These are phyloP conservation scores for Phytophthora pinifolia DNA, from an alignment of 352 stramenopile species.

Conservation along the genomic window DNA sequence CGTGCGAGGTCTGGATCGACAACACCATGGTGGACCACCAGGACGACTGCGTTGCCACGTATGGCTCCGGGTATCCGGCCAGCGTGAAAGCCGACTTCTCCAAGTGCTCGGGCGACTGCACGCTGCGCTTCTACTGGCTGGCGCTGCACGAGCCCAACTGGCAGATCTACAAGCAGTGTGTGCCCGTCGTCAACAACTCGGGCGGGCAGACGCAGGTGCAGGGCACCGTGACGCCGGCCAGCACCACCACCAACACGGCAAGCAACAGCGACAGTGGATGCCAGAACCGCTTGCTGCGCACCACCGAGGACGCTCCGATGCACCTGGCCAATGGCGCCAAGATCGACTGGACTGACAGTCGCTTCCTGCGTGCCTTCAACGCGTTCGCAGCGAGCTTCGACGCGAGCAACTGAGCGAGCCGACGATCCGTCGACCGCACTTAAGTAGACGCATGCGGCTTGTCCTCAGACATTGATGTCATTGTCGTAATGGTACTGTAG, in stretches of 20 bases:
- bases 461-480: slow-evolving; percentile 9
- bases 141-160: slow-evolving; percentile 39
- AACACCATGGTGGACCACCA: slow-evolving; percentile 46
- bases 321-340: slow-evolving; percentile 21
- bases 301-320: slow-evolving; percentile 16
- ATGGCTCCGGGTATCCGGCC: slow-evolving; percentile 29
- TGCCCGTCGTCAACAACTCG: slow-evolving; percentile 30
- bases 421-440: background rate
- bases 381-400: slow-evolving; percentile 28
- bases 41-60: slow-evolving; percentile 44
- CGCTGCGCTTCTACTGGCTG: slow-evolving; percentile 37
- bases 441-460: slow-evolving; percentile 1
- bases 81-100: slow-evolving; percentile 31
- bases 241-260: slow-evolving; percentile 6
- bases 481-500: slow-evolving; percentile 8
- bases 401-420: slow-evolving; percentile 13
- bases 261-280: slow-evolving; percentile 16
- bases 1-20: slow-evolving; percentile 63
- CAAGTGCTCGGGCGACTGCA: slow-evolving; percentile 31
- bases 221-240: slow-evolving; percentile 19
- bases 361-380: slow-evolving; percentile 37
- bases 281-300: slow-evolving; percentile 30
- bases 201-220: slow-evolving; percentile 13
- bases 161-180: slow-evolving; percentile 49
- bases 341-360: slow-evolving; percentile 35